Conservation (phyloP, 768 basidiomycete species). For the Kwoniella bestiolae region DNA sequence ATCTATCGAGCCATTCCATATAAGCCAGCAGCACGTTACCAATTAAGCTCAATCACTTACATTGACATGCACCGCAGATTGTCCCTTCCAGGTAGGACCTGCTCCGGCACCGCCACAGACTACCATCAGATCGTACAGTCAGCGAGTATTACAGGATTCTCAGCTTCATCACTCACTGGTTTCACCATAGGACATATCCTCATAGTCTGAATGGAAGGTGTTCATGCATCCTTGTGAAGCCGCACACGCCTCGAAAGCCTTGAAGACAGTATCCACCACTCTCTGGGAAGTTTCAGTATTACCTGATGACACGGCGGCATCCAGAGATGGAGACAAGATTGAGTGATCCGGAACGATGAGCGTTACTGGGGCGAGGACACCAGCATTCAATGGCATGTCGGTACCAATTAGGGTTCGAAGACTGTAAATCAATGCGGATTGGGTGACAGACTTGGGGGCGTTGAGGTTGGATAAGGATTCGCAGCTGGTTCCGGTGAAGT, state of each 20-base stretch:
- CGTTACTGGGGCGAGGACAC: constrained; percentile 51
- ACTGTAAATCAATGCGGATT: constrained; percentile 53
- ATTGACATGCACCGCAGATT: constrained; percentile 30
- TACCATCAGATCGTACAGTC: constrained; percentile 59
- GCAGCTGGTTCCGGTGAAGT: constrained; percentile 64
- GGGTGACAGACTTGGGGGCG: constrained; percentile 41
- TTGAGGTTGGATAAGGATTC: constrained; percentile 45
- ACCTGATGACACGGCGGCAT: constrained; percentile 85
- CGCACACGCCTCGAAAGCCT: constrained; percentile 87
- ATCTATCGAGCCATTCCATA: not conserved
- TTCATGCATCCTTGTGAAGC: constrained; percentile 85
- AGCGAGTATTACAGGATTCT: constrained; percentile 38
- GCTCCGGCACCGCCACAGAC: constrained; percentile 48
- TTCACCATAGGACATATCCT: constrained; percentile 80
- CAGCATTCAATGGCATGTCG: constrained; percentile 51
- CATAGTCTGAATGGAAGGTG: constrained; percentile 85
- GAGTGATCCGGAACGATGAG: constrained; percentile 81
- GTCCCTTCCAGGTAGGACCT: constrained; percentile 45
- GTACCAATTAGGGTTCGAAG: constrained; percentile 36
- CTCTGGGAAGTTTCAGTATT: constrained; percentile 90
- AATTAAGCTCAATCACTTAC: not conserved
- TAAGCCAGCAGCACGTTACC: not conserved
- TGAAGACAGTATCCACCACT: constrained; percentile 91
- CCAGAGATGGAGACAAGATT: constrained; percentile 76
- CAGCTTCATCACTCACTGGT: constrained; percentile 31